Evolutionary conservation across 495 filamentous ascomycete genomes (phyloP).

Genomic region (Jackrogersella multiformis): DNA sequence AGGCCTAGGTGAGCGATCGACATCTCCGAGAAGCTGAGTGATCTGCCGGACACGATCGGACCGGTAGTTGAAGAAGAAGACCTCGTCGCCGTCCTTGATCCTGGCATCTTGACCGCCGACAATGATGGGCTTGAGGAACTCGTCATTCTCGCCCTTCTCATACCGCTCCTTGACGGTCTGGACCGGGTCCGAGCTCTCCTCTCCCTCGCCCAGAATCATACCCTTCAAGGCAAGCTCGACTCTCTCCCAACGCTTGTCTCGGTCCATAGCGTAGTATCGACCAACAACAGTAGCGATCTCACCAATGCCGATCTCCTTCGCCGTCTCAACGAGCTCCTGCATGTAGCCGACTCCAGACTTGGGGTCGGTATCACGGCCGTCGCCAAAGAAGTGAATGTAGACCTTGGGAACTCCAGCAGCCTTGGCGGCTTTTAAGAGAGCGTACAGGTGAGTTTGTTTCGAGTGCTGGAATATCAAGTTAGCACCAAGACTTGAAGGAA

Average conservation of each 20-base stretch:
- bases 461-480: slow-evolving; percentile 67
- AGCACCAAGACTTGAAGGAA: slow-evolving; percentile 5
- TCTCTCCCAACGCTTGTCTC: slow-evolving; percentile 98
- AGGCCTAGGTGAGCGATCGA: slow-evolving; percentile 87
- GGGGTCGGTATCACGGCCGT: slow-evolving; percentile 96
- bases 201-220: slow-evolving; percentile 84
- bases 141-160: slow-evolving; percentile 86
- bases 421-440: slow-evolving; percentile 87
- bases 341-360: slow-evolving; percentile 89
- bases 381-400: slow-evolving; percentile 98
- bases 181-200: slow-evolving; percentile 83
- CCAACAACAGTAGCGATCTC: slow-evolving; percentile 94
- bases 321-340: slow-evolving; percentile 79
- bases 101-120: slow-evolving; percentile 84
- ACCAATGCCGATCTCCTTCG: slow-evolving; percentile 84
- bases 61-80: slow-evolving; percentile 99
- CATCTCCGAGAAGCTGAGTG: slow-evolving; percentile 89
- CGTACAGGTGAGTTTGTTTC: slow-evolving; percentile 91
- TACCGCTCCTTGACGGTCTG: slow-evolving; percentile 89
- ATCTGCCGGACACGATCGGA: slow-evolving; percentile 97
- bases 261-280: slow-evolving; percentile 98
- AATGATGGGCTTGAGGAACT: slow-evolving; percentile 98
- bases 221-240: slow-evolving; percentile 90
- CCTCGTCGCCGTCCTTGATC: slow-evolving; percentile 88
- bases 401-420: slow-evolving; percentile 85